A percentile compares a stretch with the other conserved stretches of the same genome.
These are phyloP conservation scores for Alternaria angustiovoidea DNA, from an alignment of 2,329 filamentous ascomycete species.

Conservation along the genomic window DNA sequence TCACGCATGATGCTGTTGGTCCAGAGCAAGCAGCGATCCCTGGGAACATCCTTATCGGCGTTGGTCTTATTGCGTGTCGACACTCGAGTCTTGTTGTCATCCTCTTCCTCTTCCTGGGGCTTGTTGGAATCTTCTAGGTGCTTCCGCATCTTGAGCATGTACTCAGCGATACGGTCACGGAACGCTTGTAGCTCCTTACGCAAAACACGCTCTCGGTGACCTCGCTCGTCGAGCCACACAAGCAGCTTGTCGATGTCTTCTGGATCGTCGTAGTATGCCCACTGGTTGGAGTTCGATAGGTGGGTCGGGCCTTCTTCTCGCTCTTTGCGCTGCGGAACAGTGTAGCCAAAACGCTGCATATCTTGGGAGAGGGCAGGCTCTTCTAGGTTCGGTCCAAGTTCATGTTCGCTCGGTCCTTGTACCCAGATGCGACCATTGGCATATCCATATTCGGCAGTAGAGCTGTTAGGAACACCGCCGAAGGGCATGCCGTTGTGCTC, in stretches of 20 bases:
- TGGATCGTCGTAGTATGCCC: slow-evolving; percentile 89
- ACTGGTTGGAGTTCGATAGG: slow-evolving; percentile 79
- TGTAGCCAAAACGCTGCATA: slow-evolving; percentile 78
- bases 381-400: slow-evolving; percentile 62
- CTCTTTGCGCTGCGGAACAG: slow-evolving; percentile 83
- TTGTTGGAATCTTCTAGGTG: slow-evolving; percentile 69
- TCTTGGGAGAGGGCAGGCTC: slow-evolving; percentile 78
- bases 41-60: slow-evolving; percentile 59
- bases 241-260: slow-evolving; percentile 80
- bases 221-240: slow-evolving; percentile 86
- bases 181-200: slow-evolving; percentile 84
- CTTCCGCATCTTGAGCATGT: slow-evolving; percentile 80
- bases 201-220: slow-evolving; percentile 84
- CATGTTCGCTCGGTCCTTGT: slow-evolving; percentile 90
- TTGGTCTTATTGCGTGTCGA: slow-evolving; percentile 70
- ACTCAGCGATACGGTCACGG: slow-evolving; percentile 75
- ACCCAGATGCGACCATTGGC: slow-evolving; percentile 97
- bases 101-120: slow-evolving; percentile 58
- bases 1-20: slow-evolving; percentile 68
- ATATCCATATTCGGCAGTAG: slow-evolving; percentile 85
- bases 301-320: slow-evolving; percentile 84
- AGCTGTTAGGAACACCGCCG: slow-evolving; percentile 84
- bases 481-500: slow-evolving; percentile 99
- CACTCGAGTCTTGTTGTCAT: slow-evolving; percentile 62
- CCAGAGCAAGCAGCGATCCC: slow-evolving; percentile 71